A percentile compares a stretch with the other conserved stretches of the same genome.
These are phyloP conservation scores for Viola pubescens DNA, from an alignment of 441 rosid genomes.

Conservation along the genomic window DNA sequence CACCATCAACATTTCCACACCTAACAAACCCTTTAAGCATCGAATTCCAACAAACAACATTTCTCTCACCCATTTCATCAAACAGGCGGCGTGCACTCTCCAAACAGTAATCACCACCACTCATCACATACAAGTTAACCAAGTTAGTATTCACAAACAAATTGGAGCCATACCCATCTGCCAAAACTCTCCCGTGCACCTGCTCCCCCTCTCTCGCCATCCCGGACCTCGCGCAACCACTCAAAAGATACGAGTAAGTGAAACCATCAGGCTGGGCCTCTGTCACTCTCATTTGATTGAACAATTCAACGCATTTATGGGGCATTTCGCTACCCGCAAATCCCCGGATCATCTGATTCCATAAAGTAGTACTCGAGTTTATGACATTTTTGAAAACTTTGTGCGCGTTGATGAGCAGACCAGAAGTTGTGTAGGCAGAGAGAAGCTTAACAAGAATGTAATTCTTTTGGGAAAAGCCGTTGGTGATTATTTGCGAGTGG, in stretches of 20 bases:
- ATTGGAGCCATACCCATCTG: constrained; percentile 31
- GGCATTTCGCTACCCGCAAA: constrained; percentile 26
- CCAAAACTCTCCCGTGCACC: constrained; percentile 36
- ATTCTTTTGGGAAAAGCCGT: constrained; percentile 33
- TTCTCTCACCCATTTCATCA: constrained; percentile 44
- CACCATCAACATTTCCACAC: constrained; percentile 27
- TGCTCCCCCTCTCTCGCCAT: constrained; percentile 37
- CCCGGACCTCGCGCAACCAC: constrained; percentile 29
- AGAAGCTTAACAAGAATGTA: constrained; percentile 35
- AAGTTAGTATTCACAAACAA: constrained; percentile 34
- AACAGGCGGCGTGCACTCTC: constrained; percentile 31
- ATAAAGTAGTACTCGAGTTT: constrained; percentile 32
- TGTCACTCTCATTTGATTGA: constrained; percentile 28
- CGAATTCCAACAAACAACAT: constrained; percentile 42
- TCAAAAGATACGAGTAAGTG: constrained; percentile 41
- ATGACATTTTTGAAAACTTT: constrained; percentile 19
- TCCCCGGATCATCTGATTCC: constrained; percentile 49
- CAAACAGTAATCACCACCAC: constrained; percentile 11
- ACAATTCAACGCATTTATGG: constrained; percentile 24
- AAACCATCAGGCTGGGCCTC: constrained; percentile 34
- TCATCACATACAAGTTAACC: constrained; percentile 30
- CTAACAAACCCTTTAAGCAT: constrained; percentile 38
- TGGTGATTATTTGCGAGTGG: constrained; percentile 36
- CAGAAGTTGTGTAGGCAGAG: constrained; percentile 27
- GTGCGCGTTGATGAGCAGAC: constrained; percentile 20